phyloP scores from a whole-genome alignment of 1,284 basidiomycete species.

The Melampsora americana region DNA sequence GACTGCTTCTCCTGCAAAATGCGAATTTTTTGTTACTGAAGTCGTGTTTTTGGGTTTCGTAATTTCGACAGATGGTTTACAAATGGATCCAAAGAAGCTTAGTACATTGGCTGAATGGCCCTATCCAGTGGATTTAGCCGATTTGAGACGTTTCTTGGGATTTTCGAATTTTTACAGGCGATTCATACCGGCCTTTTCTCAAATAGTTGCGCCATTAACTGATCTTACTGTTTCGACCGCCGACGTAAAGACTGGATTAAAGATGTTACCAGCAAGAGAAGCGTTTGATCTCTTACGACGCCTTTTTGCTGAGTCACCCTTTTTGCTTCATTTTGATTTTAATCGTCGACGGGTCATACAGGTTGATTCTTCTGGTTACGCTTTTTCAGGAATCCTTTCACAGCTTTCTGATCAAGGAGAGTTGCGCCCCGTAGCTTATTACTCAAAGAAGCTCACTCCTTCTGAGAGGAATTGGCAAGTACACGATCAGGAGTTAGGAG shows the following conservation, averaged over 20 bases:
- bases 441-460: too few relatives aligned
- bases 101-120: too few relatives aligned
- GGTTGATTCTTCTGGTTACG: too few relatives aligned
- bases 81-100: too few relatives aligned
- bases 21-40: conserved; percentile 2
- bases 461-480: too few relatives aligned
- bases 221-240: background rate
- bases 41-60: conserved; percentile 15
- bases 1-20: conserved; percentile 1
- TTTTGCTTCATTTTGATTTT: conserved; percentile 8
- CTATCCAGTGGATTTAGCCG: too few relatives aligned
- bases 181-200: background rate
- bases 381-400: too few relatives aligned
- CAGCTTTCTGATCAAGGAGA: too few relatives aligned
- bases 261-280: background rate
- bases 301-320: background rate
- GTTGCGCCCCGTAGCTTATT: too few relatives aligned
- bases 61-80: background rate
- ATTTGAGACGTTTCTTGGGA: too few relatives aligned
- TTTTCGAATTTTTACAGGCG: conserved; percentile 3
- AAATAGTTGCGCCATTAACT: background rate
- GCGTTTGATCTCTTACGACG: background rate
- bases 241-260: too few relatives aligned
- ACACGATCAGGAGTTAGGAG: too few relatives aligned
- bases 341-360: background rate